Conservation (phyloP, 1,284 basidiomycete species). For the Boletus holoroseus region DNA sequence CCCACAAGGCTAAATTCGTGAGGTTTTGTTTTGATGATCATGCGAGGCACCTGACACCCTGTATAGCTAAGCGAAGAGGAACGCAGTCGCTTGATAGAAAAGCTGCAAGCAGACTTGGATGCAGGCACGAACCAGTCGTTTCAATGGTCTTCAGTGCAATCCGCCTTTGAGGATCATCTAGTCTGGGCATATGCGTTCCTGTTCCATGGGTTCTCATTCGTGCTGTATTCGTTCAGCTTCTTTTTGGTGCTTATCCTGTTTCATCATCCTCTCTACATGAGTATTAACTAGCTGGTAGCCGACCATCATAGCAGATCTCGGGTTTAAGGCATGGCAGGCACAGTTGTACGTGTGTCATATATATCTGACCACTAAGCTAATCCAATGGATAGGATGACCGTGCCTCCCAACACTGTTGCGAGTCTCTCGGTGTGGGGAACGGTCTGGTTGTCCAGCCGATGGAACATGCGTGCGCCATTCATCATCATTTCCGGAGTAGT, state of each 20-base stretch:
- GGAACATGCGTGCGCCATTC: slow-evolving; percentile 49
- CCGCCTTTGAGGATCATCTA: slow-evolving; percentile 53
- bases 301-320: slow-evolving; percentile 51
- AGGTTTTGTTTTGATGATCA: background rate
- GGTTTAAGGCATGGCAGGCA: slow-evolving; percentile 55
- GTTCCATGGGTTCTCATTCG: slow-evolving; percentile 63
- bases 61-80: slow-evolving; percentile 46
- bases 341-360: slow-evolving; percentile 41
- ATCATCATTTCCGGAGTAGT: slow-evolving; percentile 52
- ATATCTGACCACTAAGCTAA: background rate
- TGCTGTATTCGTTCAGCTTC: slow-evolving; percentile 49
- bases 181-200: slow-evolving; percentile 63
- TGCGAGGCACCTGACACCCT: background rate
- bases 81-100: slow-evolving; percentile 42
- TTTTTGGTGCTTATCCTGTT: slow-evolving; percentile 39
- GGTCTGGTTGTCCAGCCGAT: slow-evolving; percentile 47
- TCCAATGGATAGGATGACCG: slow-evolving; percentile 42
- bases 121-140: slow-evolving; percentile 47
- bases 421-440: slow-evolving; percentile 44
- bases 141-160: slow-evolving; percentile 44
- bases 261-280: background rate
- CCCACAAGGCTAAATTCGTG: slow-evolving; percentile 37
- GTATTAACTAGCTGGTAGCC: slow-evolving; percentile 31
- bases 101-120: slow-evolving; percentile 50
- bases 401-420: slow-evolving; percentile 54